Evolutionary conservation across 495 filamentous ascomycete species (phyloP).

Genomic region (Neurospora intermedia): DNA sequence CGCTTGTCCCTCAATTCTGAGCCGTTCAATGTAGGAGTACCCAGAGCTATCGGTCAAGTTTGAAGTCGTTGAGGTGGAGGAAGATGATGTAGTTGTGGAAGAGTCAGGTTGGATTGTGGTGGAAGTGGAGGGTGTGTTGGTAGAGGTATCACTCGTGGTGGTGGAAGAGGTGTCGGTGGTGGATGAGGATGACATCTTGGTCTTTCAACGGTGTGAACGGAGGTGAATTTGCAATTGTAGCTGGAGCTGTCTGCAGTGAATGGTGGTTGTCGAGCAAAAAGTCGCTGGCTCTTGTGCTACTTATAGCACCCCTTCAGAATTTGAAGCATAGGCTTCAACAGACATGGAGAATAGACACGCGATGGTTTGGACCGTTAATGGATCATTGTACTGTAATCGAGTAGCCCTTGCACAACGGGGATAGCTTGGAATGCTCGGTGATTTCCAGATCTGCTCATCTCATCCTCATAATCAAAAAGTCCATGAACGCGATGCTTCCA

Average conservation of each 20-base stretch:
- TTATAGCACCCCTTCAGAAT: not conserved
- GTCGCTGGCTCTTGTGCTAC: not conserved
- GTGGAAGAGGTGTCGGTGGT: not conserved
- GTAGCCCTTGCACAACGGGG: not conserved
- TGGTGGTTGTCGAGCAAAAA: not conserved
- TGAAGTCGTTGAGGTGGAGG: not conserved
- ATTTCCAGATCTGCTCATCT: not conserved
- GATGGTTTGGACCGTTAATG: no score
- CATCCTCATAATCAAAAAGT: not conserved
- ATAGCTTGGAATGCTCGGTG: not conserved
- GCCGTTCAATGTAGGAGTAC: not conserved
- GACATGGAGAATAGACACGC: no score
- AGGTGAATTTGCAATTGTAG: no score
- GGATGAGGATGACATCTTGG: not conserved
- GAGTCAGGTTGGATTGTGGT: not conserved
- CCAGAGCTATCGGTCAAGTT: not conserved
- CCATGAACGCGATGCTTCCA: not conserved
- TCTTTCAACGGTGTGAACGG: not conserved
- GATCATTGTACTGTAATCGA: not conserved
- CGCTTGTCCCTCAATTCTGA: not conserved
- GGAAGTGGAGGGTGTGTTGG: not conserved
- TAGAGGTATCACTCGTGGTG: not conserved
- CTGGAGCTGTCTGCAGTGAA: not conserved
- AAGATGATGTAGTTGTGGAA: not conserved
- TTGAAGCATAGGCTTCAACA: not conserved